Evolutionary conservation across 345 rosid genomes (phyloP).

Genomic region (Anacardium occidentale): DNA sequence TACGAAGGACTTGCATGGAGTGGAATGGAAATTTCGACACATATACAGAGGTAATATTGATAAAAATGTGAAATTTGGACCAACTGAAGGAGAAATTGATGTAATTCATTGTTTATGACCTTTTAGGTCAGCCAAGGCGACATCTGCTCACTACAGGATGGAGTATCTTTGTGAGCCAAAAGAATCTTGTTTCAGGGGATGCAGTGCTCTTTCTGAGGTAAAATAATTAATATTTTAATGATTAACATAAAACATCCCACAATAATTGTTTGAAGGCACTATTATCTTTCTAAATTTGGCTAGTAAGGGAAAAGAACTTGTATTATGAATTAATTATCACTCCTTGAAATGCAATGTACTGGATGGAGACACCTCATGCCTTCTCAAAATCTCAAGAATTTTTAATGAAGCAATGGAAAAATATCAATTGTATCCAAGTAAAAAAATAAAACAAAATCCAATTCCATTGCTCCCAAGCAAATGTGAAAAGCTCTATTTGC

Average conservation of each 20-base stretch:
- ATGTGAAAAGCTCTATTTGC: neutral
- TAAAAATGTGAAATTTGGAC: slow-evolving; percentile 15
- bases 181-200: slow-evolving; percentile 89
- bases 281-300: neutral
- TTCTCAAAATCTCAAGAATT: too few species aligned
- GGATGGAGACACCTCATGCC: too few species aligned
- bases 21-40: slow-evolving; percentile 86
- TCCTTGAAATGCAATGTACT: too few species aligned
- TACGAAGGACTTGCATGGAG: slow-evolving; percentile 87
- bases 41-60: slow-evolving; percentile 67
- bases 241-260: neutral
- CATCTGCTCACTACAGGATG: slow-evolving; percentile 97
- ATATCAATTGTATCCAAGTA: too few species aligned
- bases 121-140: slow-evolving; percentile 93
- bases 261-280: slow-evolving; percentile 1
- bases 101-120: slow-evolving; percentile 16
- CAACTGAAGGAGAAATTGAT: slow-evolving; percentile 12
- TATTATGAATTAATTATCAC: neutral
- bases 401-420: too few species aligned
- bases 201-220: slow-evolving; percentile 92
- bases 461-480: too few species aligned
- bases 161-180: slow-evolving; percentile 92
- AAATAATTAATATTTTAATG: neutral
- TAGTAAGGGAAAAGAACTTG: neutral
- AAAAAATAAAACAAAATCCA: too few species aligned